Base-by-base conservation (phyloP, 345 rosid genomes). In the Tarenaya hassleriana region DNA sequence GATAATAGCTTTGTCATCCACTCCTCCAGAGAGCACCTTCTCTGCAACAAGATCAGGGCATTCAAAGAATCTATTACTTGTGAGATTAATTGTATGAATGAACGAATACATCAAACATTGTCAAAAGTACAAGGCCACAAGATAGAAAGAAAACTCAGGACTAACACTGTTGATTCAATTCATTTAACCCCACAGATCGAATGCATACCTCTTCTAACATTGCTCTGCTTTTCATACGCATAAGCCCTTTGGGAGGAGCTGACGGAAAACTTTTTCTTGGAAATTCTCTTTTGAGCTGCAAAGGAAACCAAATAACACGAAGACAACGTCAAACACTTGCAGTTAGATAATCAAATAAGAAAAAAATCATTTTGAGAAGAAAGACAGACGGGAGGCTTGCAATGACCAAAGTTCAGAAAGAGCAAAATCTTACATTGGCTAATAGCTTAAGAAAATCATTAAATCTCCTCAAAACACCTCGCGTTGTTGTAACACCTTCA, bases 1-100 rank as follows among this genome's bases (percentile, higher is more conserved):
- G 94, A 94, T 44, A 94, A 73, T 55, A 94, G 79, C 74, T 86
- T 86, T 45, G 81, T 78, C 81, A 94, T 75, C 99, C 99, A 94
- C 61, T 94, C 95, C 75, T 94, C 97, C 79, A 94, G 75, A 20
- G 81, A 83, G 68, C 82, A 73, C 71, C 94, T 81, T 79, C 99
- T 80, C 99, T 94, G 97, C 69, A 77, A 80, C 53, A 78, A 70
- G 67, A 62, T 35, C 47, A 67, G 41, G 60, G 17, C 61, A 2
- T 24, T 24, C 2, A 24, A 24, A 2, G 5, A 24, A 24, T 5
- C 29, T 39, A 46, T 52, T 50, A 52, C 50, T 60, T 33, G 43
- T 33, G 55, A 65, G 57, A 45, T 59, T 31, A 15, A 32, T 15
- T 18, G 15, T 58, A 37, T 53, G 17, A 60, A 59, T 10, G 34